A percentile compares a stretch with the other conserved stretches of the same genome.
Evolutionary conservation across 345 rosid species (phyloP).

Genomic region (Populus euphratica): DNA sequence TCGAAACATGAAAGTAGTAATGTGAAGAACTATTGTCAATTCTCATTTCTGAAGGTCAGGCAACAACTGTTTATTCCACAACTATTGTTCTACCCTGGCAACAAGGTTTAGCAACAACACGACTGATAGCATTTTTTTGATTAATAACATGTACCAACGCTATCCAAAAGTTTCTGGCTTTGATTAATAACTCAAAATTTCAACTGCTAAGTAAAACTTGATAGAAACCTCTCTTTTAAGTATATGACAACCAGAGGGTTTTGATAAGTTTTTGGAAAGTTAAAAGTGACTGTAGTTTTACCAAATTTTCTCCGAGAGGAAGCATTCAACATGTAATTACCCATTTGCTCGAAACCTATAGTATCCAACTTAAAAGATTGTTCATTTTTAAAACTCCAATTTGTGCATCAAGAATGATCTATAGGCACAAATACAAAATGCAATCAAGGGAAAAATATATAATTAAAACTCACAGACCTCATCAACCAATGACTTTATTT

Average conservation of each 20-base stretch:
- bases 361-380: neutral
- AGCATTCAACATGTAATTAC: too few species aligned
- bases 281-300: neutral
- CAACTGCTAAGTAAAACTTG: neutral
- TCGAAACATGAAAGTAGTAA: neutral
- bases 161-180: neutral
- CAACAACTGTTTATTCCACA: neutral
- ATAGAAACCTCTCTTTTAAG: neutral
- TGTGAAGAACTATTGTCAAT: neutral
- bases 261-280: neutral
- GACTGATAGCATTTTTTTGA: neutral
- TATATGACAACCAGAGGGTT: neutral
- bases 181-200: neutral
- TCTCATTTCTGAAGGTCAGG: neutral
- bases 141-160: too few species aligned
- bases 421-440: neutral
- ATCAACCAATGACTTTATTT: slow-evolving; percentile 82
- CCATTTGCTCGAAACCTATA: neutral
- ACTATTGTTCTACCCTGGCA: neutral
- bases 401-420: neutral
- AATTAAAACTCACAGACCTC: slow-evolving; percentile 52
- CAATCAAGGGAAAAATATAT: neutral
- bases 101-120: neutral
- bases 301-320: neutral
- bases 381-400: neutral